Conservation (phyloP, 83 land plant genomes). For the Diphasiastrum complanatum region DNA sequence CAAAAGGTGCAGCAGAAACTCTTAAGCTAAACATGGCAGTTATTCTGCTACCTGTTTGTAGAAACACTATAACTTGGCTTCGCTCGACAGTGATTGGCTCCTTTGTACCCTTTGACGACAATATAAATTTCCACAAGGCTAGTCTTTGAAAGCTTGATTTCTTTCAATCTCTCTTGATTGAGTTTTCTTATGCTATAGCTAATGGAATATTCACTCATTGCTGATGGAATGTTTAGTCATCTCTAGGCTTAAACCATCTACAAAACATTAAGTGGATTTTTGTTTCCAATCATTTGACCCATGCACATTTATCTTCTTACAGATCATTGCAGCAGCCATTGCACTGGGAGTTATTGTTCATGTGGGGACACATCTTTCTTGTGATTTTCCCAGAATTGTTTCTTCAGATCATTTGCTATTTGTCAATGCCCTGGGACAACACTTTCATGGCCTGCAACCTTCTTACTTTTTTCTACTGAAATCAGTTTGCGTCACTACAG, state of each 20-base stretch:
- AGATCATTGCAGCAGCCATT: constrained; percentile 67
- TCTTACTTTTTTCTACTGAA: constrained; percentile 43
- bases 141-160: background rate
- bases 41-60: constrained; percentile 85
- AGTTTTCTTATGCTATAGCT: too few relatives aligned
- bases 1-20: constrained; percentile 98
- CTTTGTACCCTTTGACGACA: constrained; percentile 67
- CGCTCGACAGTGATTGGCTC: constrained; percentile 65
- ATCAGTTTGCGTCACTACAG: constrained; percentile 55
- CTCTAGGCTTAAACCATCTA: too few relatives aligned
- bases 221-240: too few relatives aligned
- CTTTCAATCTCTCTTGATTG: too few relatives aligned
- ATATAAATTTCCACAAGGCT: constrained; percentile 91
- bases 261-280: background rate
- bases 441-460: constrained; percentile 53
- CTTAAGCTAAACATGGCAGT: constrained; percentile 98
- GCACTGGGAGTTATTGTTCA: constrained; percentile 57
- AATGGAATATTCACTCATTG: too few relatives aligned
- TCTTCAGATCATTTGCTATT: constrained; percentile 38
- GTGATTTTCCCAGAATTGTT: constrained; percentile 69
- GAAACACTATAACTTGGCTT: constrained; percentile 83
- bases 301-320: constrained; percentile 2
- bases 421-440: constrained; percentile 22
- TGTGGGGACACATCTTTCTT: constrained; percentile 60
- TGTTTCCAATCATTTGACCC: background rate